These are phyloP conservation scores for Suhomyces vadensis DNA, from an alignment of 805 yeast genomes.

Conservation along the genomic window DNA sequence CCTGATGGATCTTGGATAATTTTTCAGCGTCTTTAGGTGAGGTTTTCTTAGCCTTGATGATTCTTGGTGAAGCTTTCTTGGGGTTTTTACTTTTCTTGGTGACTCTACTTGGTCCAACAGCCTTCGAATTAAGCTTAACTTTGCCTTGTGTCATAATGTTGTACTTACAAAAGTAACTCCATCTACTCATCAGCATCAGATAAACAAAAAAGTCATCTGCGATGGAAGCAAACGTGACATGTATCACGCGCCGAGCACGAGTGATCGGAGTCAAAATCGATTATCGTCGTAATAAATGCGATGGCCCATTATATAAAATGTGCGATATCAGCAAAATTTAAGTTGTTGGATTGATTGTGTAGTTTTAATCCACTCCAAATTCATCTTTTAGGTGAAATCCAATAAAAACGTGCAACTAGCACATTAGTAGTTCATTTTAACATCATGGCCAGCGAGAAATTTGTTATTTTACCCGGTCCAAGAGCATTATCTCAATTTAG, in stretches of 20 bases:
- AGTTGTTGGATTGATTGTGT: background rate
- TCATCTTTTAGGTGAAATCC: constrained; percentile 1
- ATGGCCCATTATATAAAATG: constrained; percentile 3
- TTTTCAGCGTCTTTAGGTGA: constrained; percentile 48
- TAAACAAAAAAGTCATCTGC: background rate
- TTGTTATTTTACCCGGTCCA: constrained; percentile 74
- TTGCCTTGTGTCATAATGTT: constrained; percentile 70
- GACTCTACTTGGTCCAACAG: constrained; percentile 42
- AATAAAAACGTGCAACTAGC: constrained; percentile 2
- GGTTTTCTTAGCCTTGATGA: constrained; percentile 65
- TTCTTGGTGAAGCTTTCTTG: constrained; percentile 70
- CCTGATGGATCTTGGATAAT: constrained; percentile 56
- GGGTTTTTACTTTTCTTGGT: constrained; percentile 68
- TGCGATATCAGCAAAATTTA: background rate
- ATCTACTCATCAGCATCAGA: background rate
- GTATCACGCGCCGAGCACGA: background rate
- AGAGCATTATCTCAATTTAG: constrained; percentile 86
- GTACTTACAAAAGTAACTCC: background rate
- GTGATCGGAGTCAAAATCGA: constrained; percentile 1
- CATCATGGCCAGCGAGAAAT: constrained; percentile 19
- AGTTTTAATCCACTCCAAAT: constrained; percentile 2
- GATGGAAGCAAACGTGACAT: background rate
- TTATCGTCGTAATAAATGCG: constrained; percentile 3
- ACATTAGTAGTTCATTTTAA: background rate
- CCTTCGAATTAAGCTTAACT: constrained; percentile 49